Conservation (phyloP, 371 early-diverging fungal species). For the Mucor plumbeus region DNA sequence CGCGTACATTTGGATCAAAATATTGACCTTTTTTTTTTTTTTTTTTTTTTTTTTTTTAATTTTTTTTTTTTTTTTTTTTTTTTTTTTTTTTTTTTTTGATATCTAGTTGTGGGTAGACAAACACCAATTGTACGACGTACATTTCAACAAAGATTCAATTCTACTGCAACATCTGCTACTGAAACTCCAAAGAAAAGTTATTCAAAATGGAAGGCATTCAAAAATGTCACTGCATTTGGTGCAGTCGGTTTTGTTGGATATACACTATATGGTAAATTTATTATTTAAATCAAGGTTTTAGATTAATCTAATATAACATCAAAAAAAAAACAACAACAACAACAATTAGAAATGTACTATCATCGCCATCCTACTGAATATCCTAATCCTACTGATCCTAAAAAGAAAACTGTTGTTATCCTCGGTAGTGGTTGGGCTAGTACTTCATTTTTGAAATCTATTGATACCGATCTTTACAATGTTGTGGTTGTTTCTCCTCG, state of each 20-base stretch:
- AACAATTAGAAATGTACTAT: slow-evolving; percentile 50
- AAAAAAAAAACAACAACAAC: too few species aligned
- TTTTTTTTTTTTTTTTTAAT: too few species aligned
- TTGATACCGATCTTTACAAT: slow-evolving; percentile 81
- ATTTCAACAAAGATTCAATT: slow-evolving; percentile 28
- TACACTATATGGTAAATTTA: slow-evolving; percentile 28
- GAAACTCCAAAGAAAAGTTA: slow-evolving; percentile 10
- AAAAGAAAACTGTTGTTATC: slow-evolving; percentile 82
- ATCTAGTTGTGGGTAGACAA: slow-evolving; percentile 23
- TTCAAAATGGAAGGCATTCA: slow-evolving; percentile 30
- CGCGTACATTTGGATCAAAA: neutral
- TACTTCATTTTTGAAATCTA: slow-evolving; percentile 74
- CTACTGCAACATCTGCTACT: slow-evolving; percentile 18
- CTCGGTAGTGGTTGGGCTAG: slow-evolving; percentile 91
- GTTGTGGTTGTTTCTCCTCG: slow-evolving; percentile 86
- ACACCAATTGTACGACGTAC: slow-evolving; percentile 30
- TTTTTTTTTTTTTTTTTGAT: neutral
- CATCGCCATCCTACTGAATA: slow-evolving; percentile 63
- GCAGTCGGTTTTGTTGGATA: slow-evolving; percentile 26
- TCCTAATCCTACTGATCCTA: slow-evolving; percentile 73
- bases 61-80: too few species aligned
- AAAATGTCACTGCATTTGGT: slow-evolving; percentile 24
- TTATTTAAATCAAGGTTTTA: neutral
- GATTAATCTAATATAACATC: slow-evolving; percentile 1
- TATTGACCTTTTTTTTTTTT: too few species aligned